Conservation (phyloP, 495 filamentous ascomycete genomes). For the Gamarada debralockiae region DNA sequence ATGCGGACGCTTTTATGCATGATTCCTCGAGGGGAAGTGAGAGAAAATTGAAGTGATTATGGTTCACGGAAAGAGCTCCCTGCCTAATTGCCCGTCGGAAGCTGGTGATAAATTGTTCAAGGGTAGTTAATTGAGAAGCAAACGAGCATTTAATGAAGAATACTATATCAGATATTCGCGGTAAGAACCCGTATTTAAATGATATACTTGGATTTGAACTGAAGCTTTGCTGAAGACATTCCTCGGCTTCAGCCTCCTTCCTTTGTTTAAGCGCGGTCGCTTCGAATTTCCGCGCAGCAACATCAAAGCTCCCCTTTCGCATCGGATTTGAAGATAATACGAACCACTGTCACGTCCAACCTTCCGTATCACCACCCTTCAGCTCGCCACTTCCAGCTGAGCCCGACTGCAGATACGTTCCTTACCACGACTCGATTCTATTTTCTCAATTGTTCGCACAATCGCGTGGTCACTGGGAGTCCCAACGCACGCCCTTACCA, state of each 20-base stretch:
- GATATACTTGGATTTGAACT: no score
- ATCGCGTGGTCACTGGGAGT: slow-evolving; percentile 2
- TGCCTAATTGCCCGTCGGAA: neutral
- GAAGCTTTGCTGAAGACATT: no score
- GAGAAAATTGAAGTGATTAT: no score
- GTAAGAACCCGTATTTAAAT: no score
- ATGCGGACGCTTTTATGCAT: neutral
- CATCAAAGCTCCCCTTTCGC: slow-evolving; percentile 16
- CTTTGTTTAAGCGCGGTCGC: slow-evolving; percentile 4
- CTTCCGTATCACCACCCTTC: neutral
- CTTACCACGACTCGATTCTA: neutral
- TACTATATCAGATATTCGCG: no score
- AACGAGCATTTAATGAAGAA: no score
- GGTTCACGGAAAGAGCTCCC: no score
- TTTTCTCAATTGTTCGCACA: slow-evolving; percentile 1
- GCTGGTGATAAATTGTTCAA: no score
- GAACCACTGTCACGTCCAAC: neutral
- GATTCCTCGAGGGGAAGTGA: neutral
- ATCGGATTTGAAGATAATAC: neutral
- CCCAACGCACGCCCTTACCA: slow-evolving; percentile 7
- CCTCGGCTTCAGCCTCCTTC: slow-evolving; percentile 3
- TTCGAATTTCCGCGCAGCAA: slow-evolving; percentile 5
- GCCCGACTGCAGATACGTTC: neutral
- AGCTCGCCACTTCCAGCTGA: neutral
- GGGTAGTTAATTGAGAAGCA: no score